Conservation (phyloP, 345 rosid genomes). For the Hibiscus tridactylites region DNA sequence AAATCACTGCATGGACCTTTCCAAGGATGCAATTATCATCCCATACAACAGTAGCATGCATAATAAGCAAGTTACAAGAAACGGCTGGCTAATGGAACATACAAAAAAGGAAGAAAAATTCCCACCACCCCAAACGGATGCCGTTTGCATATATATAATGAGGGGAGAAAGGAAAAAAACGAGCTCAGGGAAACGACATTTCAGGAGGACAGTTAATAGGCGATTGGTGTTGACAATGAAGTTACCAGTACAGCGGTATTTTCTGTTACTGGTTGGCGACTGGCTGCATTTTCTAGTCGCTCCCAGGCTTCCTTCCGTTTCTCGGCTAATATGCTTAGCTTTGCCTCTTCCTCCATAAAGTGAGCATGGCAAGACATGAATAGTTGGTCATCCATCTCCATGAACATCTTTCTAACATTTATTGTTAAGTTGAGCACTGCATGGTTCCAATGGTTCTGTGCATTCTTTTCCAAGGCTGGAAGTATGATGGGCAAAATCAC, state of each 20-base stretch:
- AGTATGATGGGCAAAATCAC: conserved; percentile 58
- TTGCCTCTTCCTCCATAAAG: conserved; percentile 52
- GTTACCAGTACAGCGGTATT: conserved; percentile 63
- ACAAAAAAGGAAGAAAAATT: conserved; percentile 7
- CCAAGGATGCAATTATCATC: conserved; percentile 13
- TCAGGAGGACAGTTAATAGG: conserved; percentile 25
- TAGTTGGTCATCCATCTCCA: conserved; percentile 67
- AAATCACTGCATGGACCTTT: conserved; percentile 24
- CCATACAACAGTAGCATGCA: conserved; percentile 21
- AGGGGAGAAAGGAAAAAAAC: neutral
- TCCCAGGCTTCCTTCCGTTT: conserved; percentile 61
- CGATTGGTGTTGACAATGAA: conserved; percentile 40
- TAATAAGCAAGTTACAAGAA: conserved; percentile 20
- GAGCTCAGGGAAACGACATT: neutral
- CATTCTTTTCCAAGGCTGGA: conserved; percentile 68
- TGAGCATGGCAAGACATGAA: conserved; percentile 56
- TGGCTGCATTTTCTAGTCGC: conserved; percentile 55
- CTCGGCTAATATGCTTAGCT: conserved; percentile 33
- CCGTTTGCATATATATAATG: neutral
- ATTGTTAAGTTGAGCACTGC: conserved; percentile 62
- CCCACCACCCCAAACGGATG: conserved; percentile 16
- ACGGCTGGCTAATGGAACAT: conserved; percentile 23
- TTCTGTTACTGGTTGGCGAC: conserved; percentile 52
- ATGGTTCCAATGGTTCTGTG: conserved; percentile 72
- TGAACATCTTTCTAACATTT: conserved; percentile 63